These are phyloP conservation scores for Podospora australis DNA, from an alignment of 495 filamentous ascomycete genomes.

Conservation along the genomic window DNA sequence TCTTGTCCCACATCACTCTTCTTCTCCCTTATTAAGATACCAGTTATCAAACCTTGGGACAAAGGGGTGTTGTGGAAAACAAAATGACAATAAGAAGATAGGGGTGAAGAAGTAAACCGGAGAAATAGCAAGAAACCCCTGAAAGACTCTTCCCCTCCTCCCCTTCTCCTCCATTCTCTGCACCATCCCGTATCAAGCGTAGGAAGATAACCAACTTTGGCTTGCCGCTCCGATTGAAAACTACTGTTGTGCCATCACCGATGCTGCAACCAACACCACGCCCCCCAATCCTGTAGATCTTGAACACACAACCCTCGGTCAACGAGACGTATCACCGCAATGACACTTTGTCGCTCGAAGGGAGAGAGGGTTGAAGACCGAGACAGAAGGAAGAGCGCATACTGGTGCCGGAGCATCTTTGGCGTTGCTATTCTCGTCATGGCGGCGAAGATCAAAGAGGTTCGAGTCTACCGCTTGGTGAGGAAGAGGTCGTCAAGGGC, in stretches of 20 bases:
- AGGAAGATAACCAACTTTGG: constrained; percentile 10
- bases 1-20: too few species aligned
- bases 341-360: not conserved
- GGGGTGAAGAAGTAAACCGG: too few species aligned
- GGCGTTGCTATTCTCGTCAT: constrained; percentile 15
- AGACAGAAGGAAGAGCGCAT: too few species aligned
- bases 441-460: constrained; percentile 5
- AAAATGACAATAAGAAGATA: too few species aligned
- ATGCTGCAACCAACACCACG: constrained; percentile 22
- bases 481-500: not conserved
- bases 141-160: not conserved
- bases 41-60: too few species aligned
- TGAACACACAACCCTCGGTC: too few species aligned
- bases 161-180: not conserved
- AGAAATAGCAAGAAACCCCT: not conserved
- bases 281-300: too few species aligned
- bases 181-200: not conserved
- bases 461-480: not conserved
- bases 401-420: constrained; percentile 18
- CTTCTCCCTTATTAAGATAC: too few species aligned
- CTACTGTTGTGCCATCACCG: constrained; percentile 38
- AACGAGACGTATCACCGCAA: too few species aligned
- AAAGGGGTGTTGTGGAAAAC: too few species aligned
- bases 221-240: constrained; percentile 53
- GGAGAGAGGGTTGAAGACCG: not conserved